Evolutionary conservation across 164 flowering plant species (phyloP).

Genomic region (Umbellularia californica): DNA sequence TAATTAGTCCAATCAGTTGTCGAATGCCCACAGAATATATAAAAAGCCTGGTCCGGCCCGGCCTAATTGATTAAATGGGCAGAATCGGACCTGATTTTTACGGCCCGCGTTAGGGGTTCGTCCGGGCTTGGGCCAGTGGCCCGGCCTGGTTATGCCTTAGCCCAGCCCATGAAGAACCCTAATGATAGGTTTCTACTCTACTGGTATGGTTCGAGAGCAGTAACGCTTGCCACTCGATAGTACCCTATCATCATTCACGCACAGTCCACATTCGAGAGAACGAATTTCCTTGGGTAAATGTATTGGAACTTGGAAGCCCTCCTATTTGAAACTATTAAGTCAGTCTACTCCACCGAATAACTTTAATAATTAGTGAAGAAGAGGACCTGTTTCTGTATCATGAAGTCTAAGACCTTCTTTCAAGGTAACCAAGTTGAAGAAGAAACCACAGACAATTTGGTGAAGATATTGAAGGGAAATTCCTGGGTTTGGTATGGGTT

Average conservation of each 20-base stretch:
- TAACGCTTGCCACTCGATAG: background rate
- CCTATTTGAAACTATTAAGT: background rate
- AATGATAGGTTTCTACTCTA: background rate
- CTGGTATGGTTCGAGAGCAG: background rate
- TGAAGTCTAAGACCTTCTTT: background rate
- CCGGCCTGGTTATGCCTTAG: no score
- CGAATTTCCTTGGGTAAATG: background rate
- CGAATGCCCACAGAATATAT: no score
- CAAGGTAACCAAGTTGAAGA: background rate
- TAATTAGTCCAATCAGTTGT: no score
- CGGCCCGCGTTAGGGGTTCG: accelerated
- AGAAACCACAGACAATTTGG: background rate
- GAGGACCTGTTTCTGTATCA: background rate
- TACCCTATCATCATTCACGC: background rate
- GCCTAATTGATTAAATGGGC: no score
- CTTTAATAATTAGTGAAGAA: background rate
- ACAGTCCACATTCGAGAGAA: background rate
- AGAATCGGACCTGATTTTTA: no score
- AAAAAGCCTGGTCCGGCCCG: no score
- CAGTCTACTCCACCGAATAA: background rate
- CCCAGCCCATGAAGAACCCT: no score
- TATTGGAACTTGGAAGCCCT: constrained; percentile 1
- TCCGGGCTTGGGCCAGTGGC: no score
- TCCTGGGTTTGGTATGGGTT: background rate
- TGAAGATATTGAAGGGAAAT: background rate